A percentile compares a stretch with the other conserved stretches of the same genome.
Evolutionary conservation across 2,329 filamentous ascomycete genomes (phyloP).

Genomic region (Colletotrichum australisinense): DNA sequence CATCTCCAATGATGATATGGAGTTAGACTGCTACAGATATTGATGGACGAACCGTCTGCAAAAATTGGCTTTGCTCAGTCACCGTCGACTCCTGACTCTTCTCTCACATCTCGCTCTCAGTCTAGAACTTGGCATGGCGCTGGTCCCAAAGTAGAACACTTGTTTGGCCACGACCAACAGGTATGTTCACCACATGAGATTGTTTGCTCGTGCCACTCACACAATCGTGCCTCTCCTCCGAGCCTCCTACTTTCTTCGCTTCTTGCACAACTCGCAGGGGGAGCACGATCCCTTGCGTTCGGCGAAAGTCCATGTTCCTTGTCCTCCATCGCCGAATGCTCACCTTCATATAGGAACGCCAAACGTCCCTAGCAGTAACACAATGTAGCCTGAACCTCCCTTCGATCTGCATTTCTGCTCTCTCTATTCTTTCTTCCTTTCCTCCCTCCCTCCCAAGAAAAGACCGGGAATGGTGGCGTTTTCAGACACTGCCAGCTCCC

Average conservation of each 20-base stretch:
- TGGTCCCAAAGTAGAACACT: neutral
- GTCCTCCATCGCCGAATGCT: neutral
- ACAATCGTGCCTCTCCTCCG: neutral
- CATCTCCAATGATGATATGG: neutral
- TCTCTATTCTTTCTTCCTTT: neutral
- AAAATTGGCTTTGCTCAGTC: fast-evolving
- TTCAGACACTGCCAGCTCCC: neutral
- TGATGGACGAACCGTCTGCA: neutral
- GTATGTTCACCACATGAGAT: neutral
- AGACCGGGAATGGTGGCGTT: neutral
- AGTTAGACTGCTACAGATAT: neutral
- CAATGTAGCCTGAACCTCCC: neutral
- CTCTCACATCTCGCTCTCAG: neutral
- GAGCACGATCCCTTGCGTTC: neutral
- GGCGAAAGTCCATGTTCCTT: neutral
- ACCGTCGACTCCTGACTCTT: neutral
- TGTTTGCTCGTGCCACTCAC: neutral
- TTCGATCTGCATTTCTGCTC: neutral
- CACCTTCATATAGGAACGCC: neutral
- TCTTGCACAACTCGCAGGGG: neutral
- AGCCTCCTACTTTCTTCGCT: neutral
- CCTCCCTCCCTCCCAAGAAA: neutral
- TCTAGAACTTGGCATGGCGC: neutral
- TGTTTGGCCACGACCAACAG: neutral
- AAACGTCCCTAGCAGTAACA: too few species aligned